Base-by-base conservation (phyloP, 306 rosid species). In the Cucumis melo region DNA sequence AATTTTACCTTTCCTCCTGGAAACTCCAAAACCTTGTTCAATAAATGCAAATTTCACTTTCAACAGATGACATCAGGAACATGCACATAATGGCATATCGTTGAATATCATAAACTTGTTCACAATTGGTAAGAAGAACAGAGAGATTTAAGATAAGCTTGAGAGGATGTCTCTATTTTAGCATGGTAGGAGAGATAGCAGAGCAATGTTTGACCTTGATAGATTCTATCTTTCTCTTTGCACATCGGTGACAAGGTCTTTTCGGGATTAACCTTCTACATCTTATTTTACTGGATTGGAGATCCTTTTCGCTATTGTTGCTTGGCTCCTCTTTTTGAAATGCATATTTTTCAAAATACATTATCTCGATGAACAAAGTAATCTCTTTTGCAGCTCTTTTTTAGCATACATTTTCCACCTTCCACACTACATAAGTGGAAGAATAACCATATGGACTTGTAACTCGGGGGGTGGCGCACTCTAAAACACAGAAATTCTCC, bases 1-100 rank as follows among this genome's bases (percentile, higher is more conserved):
- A 89, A 89, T 12, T 70, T 84, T 13, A 90, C 85, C 77, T 81
- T 77, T 79, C 99, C 97, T 68, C 97, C 96, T 1, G 99, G 96
- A 79, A 94, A 89, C 74, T 92, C 87, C 78, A 89, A 20, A 50
- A 60, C 84, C 91, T 92, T 57, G 39, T 59, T 23, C 19, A 42
- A 42, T 19, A 65, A 65, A 54, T 57, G 39, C 51, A 56, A 82
- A 73, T 64, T 77, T 82, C 67, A 76, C 55, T 64, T 79, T 80
- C 63, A 78, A 56, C 11, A 32, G 51, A 51, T 63, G 74, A 13
- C 16, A 48, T 13, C 53, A 48, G 17, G 53, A 48, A 48, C 53
- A 12, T 51, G 56, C n/a, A 51, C 20, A 51, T 8, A 51, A 51
- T 51, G 6, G 56, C 16, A 51, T 48, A 14, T 12, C 41, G 56